Percentiles rank a stretch among this genome's conserved stretches.
These are phyloP conservation scores for Aspergillus pseudoglaucus DNA, from an alignment of 2,329 filamentous ascomycete genomes.

Conservation along the genomic window DNA sequence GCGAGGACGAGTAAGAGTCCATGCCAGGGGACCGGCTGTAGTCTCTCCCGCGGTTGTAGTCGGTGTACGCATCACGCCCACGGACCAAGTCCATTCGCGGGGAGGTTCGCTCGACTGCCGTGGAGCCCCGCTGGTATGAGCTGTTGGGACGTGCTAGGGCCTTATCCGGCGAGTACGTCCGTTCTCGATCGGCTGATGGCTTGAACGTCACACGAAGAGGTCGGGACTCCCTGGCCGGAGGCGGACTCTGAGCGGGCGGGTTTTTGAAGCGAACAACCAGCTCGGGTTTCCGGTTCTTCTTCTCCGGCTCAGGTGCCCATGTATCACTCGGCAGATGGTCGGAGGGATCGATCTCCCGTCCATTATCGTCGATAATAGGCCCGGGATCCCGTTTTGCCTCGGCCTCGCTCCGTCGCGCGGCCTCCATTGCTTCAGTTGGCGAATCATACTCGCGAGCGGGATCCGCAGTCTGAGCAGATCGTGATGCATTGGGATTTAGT, in stretches of 20 bases:
- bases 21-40: slow-evolving; percentile 1
- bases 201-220: slow-evolving; percentile 4
- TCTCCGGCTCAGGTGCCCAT: slow-evolving; percentile 61
- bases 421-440: slow-evolving; percentile 33
- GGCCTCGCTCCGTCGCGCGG: slow-evolving; percentile 31
- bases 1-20: slow-evolving; percentile 8
- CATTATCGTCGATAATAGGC: slow-evolving; percentile 58
- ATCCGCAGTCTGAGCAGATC: slow-evolving; percentile 26
- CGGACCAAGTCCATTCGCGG: slow-evolving; percentile 15
- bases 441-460: slow-evolving; percentile 31
- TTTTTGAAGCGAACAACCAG: slow-evolving; percentile 44
- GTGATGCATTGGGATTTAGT: slow-evolving; percentile 46
- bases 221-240: slow-evolving; percentile 8
- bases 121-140: background rate
- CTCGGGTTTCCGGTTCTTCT: slow-evolving; percentile 46
- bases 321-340: slow-evolving; percentile 59
- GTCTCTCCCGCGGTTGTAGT: slow-evolving; percentile 13
- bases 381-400: slow-evolving; percentile 41
- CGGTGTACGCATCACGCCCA: slow-evolving; percentile 15
- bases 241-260: slow-evolving; percentile 21
- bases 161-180: slow-evolving; percentile 13
- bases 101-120: slow-evolving; percentile 12
- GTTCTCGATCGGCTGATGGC: slow-evolving; percentile 27
- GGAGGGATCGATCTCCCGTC: slow-evolving; percentile 59
- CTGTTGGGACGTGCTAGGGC: background rate